phyloP scores from a whole-genome alignment of 108 stramenopile genomes.

The Cyclostephanos invisitatus region DNA sequence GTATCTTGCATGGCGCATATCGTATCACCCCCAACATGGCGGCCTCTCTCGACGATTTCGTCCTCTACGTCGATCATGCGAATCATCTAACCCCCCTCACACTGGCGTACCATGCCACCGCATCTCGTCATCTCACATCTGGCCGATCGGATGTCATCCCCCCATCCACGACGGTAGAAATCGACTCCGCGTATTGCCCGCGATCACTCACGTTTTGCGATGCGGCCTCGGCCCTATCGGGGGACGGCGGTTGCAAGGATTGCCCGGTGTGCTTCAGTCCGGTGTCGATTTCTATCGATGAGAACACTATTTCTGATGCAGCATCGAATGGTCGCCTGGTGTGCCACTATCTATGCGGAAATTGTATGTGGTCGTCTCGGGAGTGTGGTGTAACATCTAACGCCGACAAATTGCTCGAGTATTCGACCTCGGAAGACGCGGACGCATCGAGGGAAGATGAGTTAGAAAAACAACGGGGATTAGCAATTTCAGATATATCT shows the following conservation, averaged over 20 bases:
- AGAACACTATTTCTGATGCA: background rate
- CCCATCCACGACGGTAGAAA: constrained; percentile 45
- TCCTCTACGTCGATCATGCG: constrained; percentile 82
- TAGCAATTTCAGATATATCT: constrained; percentile 31
- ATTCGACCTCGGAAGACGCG: constrained; percentile 12
- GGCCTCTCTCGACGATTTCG: constrained; percentile 15
- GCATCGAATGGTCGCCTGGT: constrained; percentile 22
- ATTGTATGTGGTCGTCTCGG: constrained; percentile 45
- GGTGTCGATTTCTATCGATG: constrained; percentile 43
- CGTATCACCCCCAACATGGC: constrained; percentile 6
- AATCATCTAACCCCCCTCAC: constrained; percentile 76
- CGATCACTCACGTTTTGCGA: constrained; percentile 78
- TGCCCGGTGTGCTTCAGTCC: constrained; percentile 69
- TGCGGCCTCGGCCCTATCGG: constrained; percentile 54
- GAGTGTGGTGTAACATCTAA: constrained; percentile 41
- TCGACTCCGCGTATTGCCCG: constrained; percentile 65
- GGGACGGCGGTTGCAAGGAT: constrained; percentile 46
- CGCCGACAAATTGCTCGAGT: constrained; percentile 39
- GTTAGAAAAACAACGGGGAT: constrained; percentile 24
- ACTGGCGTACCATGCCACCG: constrained; percentile 74
- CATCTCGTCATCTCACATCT: constrained; percentile 75
- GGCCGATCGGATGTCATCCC: constrained; percentile 64
- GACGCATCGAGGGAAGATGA: constrained; percentile 20
- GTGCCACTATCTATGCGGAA: constrained; percentile 46
- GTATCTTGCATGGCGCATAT: too few species aligned